These are phyloP conservation scores for Pichia sp. DNA, from an alignment of 1,139 yeast species.

Conservation along the genomic window DNA sequence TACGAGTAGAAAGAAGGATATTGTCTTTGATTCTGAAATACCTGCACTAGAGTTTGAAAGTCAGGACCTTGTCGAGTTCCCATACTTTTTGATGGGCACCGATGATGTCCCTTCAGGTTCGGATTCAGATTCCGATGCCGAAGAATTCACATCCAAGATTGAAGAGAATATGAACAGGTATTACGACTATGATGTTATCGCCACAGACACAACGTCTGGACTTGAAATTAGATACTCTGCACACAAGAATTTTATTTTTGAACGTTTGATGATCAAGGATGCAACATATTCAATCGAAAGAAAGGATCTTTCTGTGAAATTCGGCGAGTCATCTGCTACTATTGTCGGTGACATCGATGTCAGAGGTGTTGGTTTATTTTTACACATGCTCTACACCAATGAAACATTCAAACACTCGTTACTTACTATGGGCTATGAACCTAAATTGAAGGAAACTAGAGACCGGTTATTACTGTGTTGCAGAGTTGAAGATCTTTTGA, in stretches of 20 bases:
- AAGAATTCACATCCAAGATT: neutral
- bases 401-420: constrained; percentile 38
- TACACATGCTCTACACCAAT: constrained; percentile 51
- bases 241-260: constrained; percentile 22
- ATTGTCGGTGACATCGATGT: constrained; percentile 26
- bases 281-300: constrained; percentile 7
- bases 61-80: too few species aligned
- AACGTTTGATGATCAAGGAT: constrained; percentile 14
- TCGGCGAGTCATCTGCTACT: constrained; percentile 6
- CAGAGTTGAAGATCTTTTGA: neutral
- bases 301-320: constrained; percentile 16
- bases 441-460: constrained; percentile 21
- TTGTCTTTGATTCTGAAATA: constrained; percentile 3
- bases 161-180: constrained; percentile 25
- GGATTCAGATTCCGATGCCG: neutral
- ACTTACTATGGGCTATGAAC: too few species aligned
- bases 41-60: neutral
- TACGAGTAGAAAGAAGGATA: neutral
- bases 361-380: constrained; percentile 35
- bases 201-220: constrained; percentile 22
- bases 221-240: constrained; percentile 19
- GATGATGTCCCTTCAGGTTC: too few species aligned
- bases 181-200: constrained; percentile 29
- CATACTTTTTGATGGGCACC: too few species aligned
- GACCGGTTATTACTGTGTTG: constrained; percentile 12